Conservation (phyloP, 129 eudicot genomes). For the Saussurea involucrata region DNA sequence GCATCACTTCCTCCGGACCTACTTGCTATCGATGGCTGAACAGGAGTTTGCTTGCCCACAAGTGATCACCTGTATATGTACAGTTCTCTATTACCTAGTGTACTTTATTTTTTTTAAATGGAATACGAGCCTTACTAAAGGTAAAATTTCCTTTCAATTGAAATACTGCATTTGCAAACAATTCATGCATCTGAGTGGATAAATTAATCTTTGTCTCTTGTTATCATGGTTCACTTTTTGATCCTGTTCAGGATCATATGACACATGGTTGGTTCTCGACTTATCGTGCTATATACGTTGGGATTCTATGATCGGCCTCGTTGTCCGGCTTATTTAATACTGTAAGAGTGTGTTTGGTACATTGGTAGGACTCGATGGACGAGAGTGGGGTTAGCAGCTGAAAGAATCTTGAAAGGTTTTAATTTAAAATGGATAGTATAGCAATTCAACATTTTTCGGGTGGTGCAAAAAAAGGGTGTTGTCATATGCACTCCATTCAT, state of each 20-base stretch:
- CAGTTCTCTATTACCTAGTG: slow-evolving; percentile 4
- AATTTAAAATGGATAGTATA: neutral
- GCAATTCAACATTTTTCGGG: neutral
- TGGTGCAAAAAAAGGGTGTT: neutral
- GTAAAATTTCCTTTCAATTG: neutral
- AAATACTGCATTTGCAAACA: neutral
- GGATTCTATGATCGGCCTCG: too few species aligned
- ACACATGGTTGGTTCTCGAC: too few species aligned
- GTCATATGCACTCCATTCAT: too few species aligned
- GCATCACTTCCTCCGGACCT: slow-evolving; percentile 66
- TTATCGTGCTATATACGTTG: too few species aligned
- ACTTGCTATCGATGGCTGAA: slow-evolving; percentile 19
- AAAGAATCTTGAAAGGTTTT: neutral
- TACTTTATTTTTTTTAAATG: neutral
- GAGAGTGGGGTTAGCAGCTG: neutral
- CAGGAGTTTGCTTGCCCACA: neutral
- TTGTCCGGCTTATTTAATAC: too few species aligned
- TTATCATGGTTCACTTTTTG: neutral
- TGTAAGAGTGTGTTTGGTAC: too few species aligned
- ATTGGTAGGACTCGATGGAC: too few species aligned
- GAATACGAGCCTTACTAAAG: neutral
- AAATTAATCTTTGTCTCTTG: neutral
- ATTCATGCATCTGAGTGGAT: slow-evolving; percentile 7
- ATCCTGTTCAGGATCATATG: too few species aligned
- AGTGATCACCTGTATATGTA: slow-evolving; percentile 9